phyloP scores from a whole-genome alignment of 345 rosid species.

The Carallia brachiata region DNA sequence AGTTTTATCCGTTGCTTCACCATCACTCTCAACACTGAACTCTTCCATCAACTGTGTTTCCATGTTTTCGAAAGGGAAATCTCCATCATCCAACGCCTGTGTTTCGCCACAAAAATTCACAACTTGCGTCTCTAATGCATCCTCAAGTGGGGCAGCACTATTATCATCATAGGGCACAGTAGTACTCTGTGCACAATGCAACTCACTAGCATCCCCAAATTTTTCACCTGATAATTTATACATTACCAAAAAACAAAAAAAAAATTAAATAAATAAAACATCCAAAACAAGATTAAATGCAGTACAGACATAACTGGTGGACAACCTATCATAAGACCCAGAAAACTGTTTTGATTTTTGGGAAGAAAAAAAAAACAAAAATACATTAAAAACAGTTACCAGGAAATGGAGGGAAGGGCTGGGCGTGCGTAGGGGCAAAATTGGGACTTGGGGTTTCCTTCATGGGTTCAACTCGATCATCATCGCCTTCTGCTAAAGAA shows the following conservation, averaged over 20 bases:
- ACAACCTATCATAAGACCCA: too few relatives aligned
- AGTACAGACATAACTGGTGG: too few relatives aligned
- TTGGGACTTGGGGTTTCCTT: conserved; percentile 2
- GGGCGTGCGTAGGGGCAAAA: conserved; percentile 3
- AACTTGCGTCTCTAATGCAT: conserved; percentile 36
- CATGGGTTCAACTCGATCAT: conserved; percentile 2
- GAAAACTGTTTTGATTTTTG: too few relatives aligned
- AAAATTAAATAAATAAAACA: not conserved
- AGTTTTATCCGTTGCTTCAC: conserved; percentile 48
- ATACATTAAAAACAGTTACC: conserved; percentile 9
- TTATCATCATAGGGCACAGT: conserved; percentile 23
- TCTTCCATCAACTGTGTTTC: conserved; percentile 28
- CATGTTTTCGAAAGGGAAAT: not conserved
- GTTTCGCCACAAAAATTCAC: conserved; percentile 25
- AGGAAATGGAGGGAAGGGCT: conserved; percentile 6
- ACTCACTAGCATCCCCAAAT: conserved; percentile 12
- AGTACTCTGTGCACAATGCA: not conserved
- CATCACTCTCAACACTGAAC: conserved; percentile 33
- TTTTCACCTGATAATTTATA: conserved; percentile 20
- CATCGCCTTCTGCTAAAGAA: conserved; percentile 15
- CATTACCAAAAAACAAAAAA: not conserved
- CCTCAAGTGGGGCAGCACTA: conserved; percentile 19
- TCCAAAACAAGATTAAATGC: too few relatives aligned
- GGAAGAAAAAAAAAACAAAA: not conserved
- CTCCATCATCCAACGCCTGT: conserved; percentile 27